phyloP scores from a whole-genome alignment of 78 protist species.

The Planoprotostelium fungivorum region DNA sequence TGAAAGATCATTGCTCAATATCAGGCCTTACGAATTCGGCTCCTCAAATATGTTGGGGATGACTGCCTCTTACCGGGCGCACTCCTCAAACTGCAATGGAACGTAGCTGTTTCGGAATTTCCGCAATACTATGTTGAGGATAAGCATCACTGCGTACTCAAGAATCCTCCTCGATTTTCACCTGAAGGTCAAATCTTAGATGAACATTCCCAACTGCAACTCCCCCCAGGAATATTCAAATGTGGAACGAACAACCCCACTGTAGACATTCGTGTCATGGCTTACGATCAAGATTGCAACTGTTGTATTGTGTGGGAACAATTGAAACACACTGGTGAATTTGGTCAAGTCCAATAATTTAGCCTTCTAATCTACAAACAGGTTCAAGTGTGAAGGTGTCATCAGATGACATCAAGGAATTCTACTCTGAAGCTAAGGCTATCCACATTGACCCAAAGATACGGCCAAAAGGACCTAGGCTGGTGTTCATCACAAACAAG shows the following conservation, averaged over 20 bases:
- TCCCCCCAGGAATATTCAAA: conserved; percentile 1
- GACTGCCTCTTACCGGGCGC: conserved; percentile 3
- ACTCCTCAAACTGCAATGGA: not conserved
- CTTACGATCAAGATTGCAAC: conserved; percentile 1
- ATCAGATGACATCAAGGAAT: not conserved
- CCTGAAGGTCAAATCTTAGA: not conserved
- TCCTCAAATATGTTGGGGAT: not conserved
- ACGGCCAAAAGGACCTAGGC: conserved; percentile 2
- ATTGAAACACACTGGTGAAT: conserved; percentile 1
- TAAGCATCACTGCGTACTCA: not conserved
- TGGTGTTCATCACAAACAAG: conserved; percentile 1
- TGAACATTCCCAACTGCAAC: not conserved
- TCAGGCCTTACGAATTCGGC: conserved; percentile 2
- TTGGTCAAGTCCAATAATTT: not conserved
- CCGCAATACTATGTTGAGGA: not conserved
- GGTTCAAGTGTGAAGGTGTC: conserved; percentile 1
- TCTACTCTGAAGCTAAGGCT: conserved; percentile 1
- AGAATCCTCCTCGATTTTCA: not conserved
- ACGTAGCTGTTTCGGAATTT: not conserved
- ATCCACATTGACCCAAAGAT: conserved; percentile 1
- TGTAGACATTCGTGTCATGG: conserved; percentile 1
- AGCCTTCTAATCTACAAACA: conserved; percentile 1
- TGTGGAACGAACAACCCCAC: conserved; percentile 2
- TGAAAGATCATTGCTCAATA: not conserved
- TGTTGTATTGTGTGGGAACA: not conserved